Base-by-base conservation (phyloP, 441 rosid genomes). In the Flueggea neowawraea region DNA sequence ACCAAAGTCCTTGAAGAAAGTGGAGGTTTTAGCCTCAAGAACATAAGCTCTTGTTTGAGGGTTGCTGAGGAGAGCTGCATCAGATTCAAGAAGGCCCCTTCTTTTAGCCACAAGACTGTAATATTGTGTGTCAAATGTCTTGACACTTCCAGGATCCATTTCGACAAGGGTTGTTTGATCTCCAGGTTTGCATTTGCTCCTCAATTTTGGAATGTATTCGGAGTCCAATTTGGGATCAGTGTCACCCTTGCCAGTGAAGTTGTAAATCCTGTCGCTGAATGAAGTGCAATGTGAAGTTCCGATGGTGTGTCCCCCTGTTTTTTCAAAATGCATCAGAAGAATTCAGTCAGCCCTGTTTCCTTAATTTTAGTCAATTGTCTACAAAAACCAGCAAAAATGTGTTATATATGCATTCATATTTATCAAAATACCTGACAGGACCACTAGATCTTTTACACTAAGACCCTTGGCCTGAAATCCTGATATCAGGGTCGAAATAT, bases 251-350 rank as follows among this genome's bases (percentile, higher is more conserved):
- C 70, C 74, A 1, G 90, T 90, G 81, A 81, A 90, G 81, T 87
- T 90, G 90, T 86, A 88, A 41, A 90, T 71, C 53, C 92, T 78
- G 68, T 74, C 75, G 4, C 72, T 63, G 75, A 90, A 78, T 55
- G 88, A 88, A n/a, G 62, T 69, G 74, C 96, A 90, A 52, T 85
- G 85, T 11, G 91, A 82, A 69, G 80, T 87, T 17, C 96, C 91
- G 3, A 87, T 76, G 41, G 90, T 82, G 54, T 87, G 96, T 41
- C 73, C 85, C 17, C 94, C 88, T 86, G 69, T 14, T 49, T 53
- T 56, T 43, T 6, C 45, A 43, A 4, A 43, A 43, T 22, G 28
- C 28, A 43, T 43, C 12, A 43, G 45, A 43, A 1, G 8, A 43
- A 43, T 22, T 22, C 28, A 22, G 28, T 22, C 28, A 22, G 28